Evolutionary conservation across 2,329 filamentous ascomycete species (phyloP).

Genomic region (Fusarium coffeatum): DNA sequence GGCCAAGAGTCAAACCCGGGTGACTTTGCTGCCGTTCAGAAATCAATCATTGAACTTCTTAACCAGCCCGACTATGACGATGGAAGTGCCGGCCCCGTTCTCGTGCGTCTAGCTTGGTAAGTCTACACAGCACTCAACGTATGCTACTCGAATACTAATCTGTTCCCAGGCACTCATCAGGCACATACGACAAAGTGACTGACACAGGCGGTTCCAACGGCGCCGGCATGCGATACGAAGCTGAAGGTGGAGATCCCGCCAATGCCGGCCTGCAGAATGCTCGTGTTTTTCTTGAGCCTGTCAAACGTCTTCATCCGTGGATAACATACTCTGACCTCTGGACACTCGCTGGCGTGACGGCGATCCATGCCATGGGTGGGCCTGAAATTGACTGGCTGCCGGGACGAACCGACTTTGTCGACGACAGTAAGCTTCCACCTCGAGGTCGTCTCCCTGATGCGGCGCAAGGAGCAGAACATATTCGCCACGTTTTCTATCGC

Average conservation of each 20-base stretch:
- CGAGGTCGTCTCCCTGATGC: slow-evolving; percentile 14
- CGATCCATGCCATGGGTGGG: background rate
- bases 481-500: slow-evolving; percentile 7
- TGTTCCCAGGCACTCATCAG: slow-evolving; percentile 3
- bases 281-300: slow-evolving; percentile 8
- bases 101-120: slow-evolving; percentile 14
- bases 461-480: slow-evolving; percentile 10
- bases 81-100: slow-evolving; percentile 12
- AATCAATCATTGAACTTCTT: background rate
- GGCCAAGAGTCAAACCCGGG: background rate
- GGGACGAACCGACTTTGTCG: slow-evolving; percentile 7
- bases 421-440: slow-evolving; percentile 15
- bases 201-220: slow-evolving; percentile 12
- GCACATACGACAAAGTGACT: slow-evolving; percentile 9
- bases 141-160: background rate
- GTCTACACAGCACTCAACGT: fast-evolving
- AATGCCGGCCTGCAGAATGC: slow-evolving; percentile 16
- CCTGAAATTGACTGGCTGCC: slow-evolving; percentile 1
- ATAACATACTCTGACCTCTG: slow-evolving; percentile 17
- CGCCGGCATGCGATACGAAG: slow-evolving; percentile 15
- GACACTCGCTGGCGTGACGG: slow-evolving; percentile 4
- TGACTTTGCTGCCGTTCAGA: background rate
- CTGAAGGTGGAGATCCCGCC: slow-evolving; percentile 14
- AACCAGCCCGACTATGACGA: slow-evolving; percentile 9
- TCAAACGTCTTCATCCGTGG: slow-evolving; percentile 10